A percentile compares a stretch with the other conserved stretches of the same genome.
These are phyloP conservation scores for Hydrangea macrophylla DNA, from an alignment of 148 eudicot species.

Conservation along the genomic window DNA sequence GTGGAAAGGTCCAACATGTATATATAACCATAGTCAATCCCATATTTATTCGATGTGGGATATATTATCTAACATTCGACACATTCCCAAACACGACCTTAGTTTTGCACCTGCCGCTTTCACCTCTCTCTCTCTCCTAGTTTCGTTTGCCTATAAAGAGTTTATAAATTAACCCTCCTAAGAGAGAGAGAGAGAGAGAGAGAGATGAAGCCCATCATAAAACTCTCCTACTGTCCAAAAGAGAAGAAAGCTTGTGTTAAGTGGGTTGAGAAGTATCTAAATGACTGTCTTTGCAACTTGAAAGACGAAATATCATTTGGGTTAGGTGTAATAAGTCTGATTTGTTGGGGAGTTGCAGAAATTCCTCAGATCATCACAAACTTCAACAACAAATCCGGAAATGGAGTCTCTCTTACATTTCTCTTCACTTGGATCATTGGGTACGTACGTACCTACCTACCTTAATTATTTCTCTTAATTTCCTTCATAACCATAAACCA, in stretches of 20 bases:
- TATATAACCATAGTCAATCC: too few species aligned
- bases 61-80: too few species aligned
- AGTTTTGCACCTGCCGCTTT: too few species aligned
- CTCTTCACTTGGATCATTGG: conserved; percentile 53
- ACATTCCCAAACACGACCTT: too few species aligned
- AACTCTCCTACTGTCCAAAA: conserved; percentile 23
- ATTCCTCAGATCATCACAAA: conserved; percentile 59
- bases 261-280: conserved; percentile 46
- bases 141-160: too few species aligned
- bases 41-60: too few species aligned
- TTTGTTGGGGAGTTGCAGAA: conserved; percentile 60
- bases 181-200: too few species aligned
- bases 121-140: too few species aligned
- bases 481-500: too few species aligned
- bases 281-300: conserved; percentile 47
- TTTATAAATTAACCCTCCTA: too few species aligned
- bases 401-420: conserved; percentile 51
- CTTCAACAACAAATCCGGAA: conserved; percentile 47
- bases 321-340: conserved; percentile 40
- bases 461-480: too few species aligned
- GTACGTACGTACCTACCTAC: conserved; percentile 15
- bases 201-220: not conserved
- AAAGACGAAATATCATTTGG: conserved; percentile 41
- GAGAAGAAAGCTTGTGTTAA: conserved; percentile 31
- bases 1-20: too few species aligned